Base-by-base conservation (phyloP, 148 eudicot genomes). In the Fagopyrum homotropicum region DNA sequence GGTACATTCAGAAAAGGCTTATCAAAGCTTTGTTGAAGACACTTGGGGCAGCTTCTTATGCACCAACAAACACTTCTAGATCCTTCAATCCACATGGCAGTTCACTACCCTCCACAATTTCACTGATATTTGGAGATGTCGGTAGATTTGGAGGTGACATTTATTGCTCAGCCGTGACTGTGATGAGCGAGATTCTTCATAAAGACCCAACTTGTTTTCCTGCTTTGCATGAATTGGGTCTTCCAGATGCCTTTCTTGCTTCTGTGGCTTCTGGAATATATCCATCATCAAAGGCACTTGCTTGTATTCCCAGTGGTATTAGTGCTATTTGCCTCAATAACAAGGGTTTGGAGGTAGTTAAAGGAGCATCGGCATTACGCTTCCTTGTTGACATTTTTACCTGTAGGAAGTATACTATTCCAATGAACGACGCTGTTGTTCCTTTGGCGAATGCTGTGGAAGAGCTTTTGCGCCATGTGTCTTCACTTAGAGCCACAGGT, bases 121-220 rank as follows among this genome's bases (percentile, higher is more conserved):
- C 88, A 44, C 75, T 88, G 77, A 90, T 96, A 68, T 96, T 92
- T 81, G 80, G 77, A 19, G 92, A 87, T 78, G 91, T 86, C 71
- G 86, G 79, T 51, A 87, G 85, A 71, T 96, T 96, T 86, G 99
- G 98, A 50, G 99, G 98, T 48, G 99, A 92, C n/a, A 85, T 96
- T 61, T 96, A 90, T 79, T 96, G 88, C 74, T 85, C 98, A 15
- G 92, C 93, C 57, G 99, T 92, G 79, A 96, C 99, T 72, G 90
- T 96, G 29, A 96, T 96, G 99, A 96, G 93, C 79, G 99, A 96
- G 77, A 89, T 91, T 79, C 91, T 96, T 75, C 99, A 96, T 74
- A 96, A 88, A 80, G 98, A 96, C 78, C 99, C 99, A 0, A 96
- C 99, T 35, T 92, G 87, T 81, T 96, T 86, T 64, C 76, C 86